phyloP scores from a whole-genome alignment of 257 asterid species.

The Sherardia arvensis region DNA sequence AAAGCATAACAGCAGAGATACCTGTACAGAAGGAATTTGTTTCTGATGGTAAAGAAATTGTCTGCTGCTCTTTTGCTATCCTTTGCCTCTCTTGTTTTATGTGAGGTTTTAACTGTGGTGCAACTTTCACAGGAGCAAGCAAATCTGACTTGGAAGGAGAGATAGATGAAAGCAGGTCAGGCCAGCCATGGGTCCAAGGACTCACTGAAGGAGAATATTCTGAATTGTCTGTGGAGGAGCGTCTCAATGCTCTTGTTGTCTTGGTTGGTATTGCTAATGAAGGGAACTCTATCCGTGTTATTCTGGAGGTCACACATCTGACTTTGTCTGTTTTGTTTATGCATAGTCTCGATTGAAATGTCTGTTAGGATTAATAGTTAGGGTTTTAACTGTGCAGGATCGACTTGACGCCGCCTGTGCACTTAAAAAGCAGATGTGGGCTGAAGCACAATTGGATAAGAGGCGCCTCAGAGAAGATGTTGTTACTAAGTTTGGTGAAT shows the following conservation, averaged over 20 bases:
- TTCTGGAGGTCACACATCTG: conserved; percentile 37
- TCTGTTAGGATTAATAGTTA: neutral
- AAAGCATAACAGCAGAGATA: conserved; percentile 32
- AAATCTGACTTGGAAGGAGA: conserved; percentile 53
- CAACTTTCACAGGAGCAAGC: conserved; percentile 34
- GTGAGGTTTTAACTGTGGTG: conserved; percentile 7
- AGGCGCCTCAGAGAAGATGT: conserved; percentile 79
- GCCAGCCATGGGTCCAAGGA: conserved; percentile 94
- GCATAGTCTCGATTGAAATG: neutral
- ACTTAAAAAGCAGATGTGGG: conserved; percentile 97
- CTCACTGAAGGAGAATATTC: conserved; percentile 96
- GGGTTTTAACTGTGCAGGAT: conserved; percentile 48
- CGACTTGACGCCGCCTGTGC: conserved; percentile 88
- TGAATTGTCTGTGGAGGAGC: conserved; percentile 89
- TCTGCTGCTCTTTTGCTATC: neutral
- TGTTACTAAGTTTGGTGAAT: conserved; percentile 45
- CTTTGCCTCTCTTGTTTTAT: conserved; percentile 1
- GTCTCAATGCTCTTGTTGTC: conserved; percentile 83
- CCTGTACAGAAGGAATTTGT: conserved; percentile 31
- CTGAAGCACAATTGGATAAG: conserved; percentile 94
- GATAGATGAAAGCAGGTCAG: conserved; percentile 82
- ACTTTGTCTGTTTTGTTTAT: neutral
- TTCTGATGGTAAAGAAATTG: conserved; percentile 33
- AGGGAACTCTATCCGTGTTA: conserved; percentile 82
- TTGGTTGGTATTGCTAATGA: conserved; percentile 88